Conservation (phyloP, 2,329 filamentous ascomycete species). For the Curvularia sp. region DNA sequence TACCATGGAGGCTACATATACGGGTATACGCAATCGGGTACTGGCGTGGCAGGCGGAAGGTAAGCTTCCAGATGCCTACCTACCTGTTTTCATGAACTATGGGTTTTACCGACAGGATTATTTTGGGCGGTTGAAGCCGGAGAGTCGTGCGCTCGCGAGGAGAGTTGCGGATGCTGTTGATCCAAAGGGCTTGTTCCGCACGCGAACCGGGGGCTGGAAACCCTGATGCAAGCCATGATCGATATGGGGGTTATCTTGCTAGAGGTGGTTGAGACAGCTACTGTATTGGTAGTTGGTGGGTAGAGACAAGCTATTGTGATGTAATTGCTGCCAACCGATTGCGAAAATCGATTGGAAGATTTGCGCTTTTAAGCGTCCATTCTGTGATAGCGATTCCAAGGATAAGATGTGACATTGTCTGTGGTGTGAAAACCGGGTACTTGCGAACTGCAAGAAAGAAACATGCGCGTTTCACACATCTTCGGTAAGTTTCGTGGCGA, state of each 20-base stretch:
- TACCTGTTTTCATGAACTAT: conserved; percentile 60
- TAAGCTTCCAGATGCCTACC: conserved; percentile 52
- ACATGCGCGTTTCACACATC: too few species aligned
- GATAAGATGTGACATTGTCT: background rate
- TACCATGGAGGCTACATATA: conserved; percentile 51
- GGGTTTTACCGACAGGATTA: conserved; percentile 56
- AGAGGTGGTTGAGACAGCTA: background rate
- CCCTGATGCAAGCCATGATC: conserved; percentile 27
- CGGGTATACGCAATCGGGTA: conserved; percentile 49
- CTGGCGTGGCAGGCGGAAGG: conserved; percentile 49
- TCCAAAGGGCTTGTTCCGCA: conserved; percentile 52
- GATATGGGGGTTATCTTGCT: background rate
- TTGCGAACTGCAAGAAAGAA: too few species aligned
- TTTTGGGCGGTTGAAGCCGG: conserved; percentile 52
- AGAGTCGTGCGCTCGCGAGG: conserved; percentile 44
- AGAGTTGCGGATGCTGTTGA: conserved; percentile 52
- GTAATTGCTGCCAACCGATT: background rate
- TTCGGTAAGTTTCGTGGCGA: background rate
- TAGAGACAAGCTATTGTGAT: background rate
- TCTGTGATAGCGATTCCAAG: background rate
- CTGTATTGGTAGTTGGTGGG: background rate
- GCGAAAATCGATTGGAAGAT: background rate
- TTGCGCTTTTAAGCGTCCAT: background rate
- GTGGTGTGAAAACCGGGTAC: too few species aligned
- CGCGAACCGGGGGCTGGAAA: conserved; percentile 54